Conservation (phyloP, 1,284 basidiomycete species). For the Cutaneotrichosporon sp. region DNA sequence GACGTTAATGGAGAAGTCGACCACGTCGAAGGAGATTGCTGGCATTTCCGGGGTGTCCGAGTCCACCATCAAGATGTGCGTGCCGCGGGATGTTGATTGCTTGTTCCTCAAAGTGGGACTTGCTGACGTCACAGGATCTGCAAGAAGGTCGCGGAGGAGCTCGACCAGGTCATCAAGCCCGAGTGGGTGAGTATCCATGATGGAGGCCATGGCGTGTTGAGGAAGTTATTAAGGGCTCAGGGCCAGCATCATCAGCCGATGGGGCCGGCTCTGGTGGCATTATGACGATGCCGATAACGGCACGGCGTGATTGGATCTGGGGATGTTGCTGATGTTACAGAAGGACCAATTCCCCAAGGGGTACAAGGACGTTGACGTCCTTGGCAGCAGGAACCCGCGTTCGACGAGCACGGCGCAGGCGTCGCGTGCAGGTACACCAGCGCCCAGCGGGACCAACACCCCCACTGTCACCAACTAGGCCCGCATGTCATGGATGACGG, state of each 20-base stretch:
- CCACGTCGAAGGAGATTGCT: conserved; percentile 81
- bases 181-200: conserved; percentile 44
- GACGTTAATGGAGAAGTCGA: conserved; percentile 70
- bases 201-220: background rate
- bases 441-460: background rate
- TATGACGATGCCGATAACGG: background rate
- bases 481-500: background rate
- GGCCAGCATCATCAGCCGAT: background rate
- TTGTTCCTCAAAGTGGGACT: conserved; percentile 24
- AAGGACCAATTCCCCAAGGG: conserved; percentile 26
- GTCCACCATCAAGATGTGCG: conserved; percentile 80
- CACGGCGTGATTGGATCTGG: background rate
- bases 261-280: no score
- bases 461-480: background rate
- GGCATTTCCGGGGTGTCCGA: conserved; percentile 97
- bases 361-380: conserved; percentile 21
- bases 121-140: conserved; percentile 40
- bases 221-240: background rate
- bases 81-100: conserved; percentile 15
- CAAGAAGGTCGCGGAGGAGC: conserved; percentile 41
- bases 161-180: conserved; percentile 45
- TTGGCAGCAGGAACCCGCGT: conserved; percentile 14
- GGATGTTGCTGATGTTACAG: conserved; percentile 16
- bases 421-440: conserved; percentile 21
- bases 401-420: background rate